phyloP scores from a whole-genome alignment of 768 basidiomycete species.

The Baorangia bicolor region DNA sequence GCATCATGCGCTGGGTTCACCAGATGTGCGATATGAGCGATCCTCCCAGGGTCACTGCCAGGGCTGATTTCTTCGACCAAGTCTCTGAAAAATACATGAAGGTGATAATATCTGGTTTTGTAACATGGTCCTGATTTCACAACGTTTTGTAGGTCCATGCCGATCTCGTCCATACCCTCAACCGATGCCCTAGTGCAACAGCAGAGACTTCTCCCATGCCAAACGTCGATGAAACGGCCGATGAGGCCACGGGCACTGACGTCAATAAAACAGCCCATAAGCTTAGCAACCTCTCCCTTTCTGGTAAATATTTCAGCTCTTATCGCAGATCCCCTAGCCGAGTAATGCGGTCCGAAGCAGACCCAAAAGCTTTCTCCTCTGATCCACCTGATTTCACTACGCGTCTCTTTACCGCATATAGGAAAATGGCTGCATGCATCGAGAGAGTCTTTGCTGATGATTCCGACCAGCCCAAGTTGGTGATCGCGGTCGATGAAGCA shows the following conservation, averaged over 20 bases:
- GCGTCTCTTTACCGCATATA: background rate
- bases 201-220: background rate
- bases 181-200: too few species aligned
- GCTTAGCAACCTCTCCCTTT: background rate
- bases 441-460: background rate
- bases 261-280: background rate
- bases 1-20: background rate
- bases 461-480: background rate
- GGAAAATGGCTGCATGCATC: background rate
- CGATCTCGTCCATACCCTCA: background rate
- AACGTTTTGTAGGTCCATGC: background rate
- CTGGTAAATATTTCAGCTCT: background rate
- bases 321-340: background rate
- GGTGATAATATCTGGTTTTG: background rate
- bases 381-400: too few species aligned
- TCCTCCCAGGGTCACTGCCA: background rate
- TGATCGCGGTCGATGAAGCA: background rate
- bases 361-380: background rate
- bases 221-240: background rate
- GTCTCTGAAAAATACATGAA: background rate
- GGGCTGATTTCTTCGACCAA: background rate
- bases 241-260: background rate
- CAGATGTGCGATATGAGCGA: constrained; percentile 2
- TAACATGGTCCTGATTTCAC: background rate
- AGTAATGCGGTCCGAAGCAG: background rate